Evolutionary conservation across 805 yeast genomes (phyloP).

Genomic region (Teunomyces atbi): DNA sequence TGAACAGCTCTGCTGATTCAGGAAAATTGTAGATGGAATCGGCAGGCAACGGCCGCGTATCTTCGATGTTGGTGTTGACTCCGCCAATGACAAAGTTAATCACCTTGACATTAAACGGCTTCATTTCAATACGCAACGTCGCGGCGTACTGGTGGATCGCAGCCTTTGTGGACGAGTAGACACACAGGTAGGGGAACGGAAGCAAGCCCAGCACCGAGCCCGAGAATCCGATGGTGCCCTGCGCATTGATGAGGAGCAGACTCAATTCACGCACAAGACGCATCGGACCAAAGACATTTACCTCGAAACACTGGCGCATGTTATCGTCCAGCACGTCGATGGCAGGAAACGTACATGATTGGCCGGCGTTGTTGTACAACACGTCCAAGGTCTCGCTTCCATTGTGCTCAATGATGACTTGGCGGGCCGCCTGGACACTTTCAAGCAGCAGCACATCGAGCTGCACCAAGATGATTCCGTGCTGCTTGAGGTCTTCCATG

Average conservation of each 20-base stretch:
- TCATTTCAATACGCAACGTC: slow-evolving; percentile 61
- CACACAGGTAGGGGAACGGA: slow-evolving; percentile 69
- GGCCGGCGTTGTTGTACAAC: slow-evolving; percentile 76
- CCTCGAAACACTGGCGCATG: slow-evolving; percentile 52
- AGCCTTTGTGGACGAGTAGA: slow-evolving; percentile 69
- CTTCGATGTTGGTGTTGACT: slow-evolving; percentile 68
- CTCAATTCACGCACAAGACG: slow-evolving; percentile 59
- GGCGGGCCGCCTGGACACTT: slow-evolving; percentile 45
- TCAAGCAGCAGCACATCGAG: slow-evolving; percentile 59
- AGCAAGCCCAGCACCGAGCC: slow-evolving; percentile 67
- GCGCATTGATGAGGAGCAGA: slow-evolving; percentile 55
- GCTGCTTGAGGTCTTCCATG: slow-evolving; percentile 50
- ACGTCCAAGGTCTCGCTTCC: slow-evolving; percentile 52
- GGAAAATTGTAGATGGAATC: slow-evolving; percentile 51
- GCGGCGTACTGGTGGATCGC: slow-evolving; percentile 74
- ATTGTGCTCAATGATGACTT: slow-evolving; percentile 39
- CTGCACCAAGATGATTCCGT: slow-evolving; percentile 45
- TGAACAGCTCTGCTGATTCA: slow-evolving; percentile 50
- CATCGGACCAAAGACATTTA: slow-evolving; percentile 70
- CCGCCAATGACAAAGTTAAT: slow-evolving; percentile 74
- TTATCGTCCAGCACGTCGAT: slow-evolving; percentile 59
- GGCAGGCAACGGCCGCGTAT: slow-evolving; percentile 57
- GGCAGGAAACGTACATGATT: slow-evolving; percentile 70
- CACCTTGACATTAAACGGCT: slow-evolving; percentile 70
- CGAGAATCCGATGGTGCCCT: slow-evolving; percentile 71